phyloP scores from a whole-genome alignment of 441 rosid species.

The Pelargonium fulgidum region DNA sequence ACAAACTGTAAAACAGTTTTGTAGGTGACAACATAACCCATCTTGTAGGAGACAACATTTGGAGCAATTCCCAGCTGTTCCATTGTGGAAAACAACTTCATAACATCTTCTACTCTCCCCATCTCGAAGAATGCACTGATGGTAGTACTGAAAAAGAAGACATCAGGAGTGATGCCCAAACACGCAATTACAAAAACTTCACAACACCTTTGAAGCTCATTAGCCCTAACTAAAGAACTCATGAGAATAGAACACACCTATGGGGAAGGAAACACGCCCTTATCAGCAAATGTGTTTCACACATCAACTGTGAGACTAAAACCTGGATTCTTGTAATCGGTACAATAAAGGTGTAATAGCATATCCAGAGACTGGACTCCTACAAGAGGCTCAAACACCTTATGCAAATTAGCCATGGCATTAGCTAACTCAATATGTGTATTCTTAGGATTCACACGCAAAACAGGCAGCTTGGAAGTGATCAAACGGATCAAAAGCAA shows the following conservation, averaged over 20 bases:
- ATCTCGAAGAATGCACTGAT: slow-evolving; percentile 49
- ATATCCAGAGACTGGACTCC: slow-evolving; percentile 42
- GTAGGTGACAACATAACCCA: slow-evolving; percentile 47
- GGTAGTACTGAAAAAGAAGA: slow-evolving; percentile 45
- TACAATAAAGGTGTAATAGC: slow-evolving; percentile 50
- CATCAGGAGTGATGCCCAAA: slow-evolving; percentile 40
- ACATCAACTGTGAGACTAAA: slow-evolving; percentile 43
- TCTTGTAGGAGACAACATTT: slow-evolving; percentile 46
- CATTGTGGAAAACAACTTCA: slow-evolving; percentile 40
- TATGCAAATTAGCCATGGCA: slow-evolving; percentile 40
- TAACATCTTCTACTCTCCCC: slow-evolving; percentile 39
- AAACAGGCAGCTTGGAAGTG: slow-evolving; percentile 41
- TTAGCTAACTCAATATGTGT: slow-evolving; percentile 40
- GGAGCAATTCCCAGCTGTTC: slow-evolving; percentile 40
- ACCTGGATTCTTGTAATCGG: slow-evolving; percentile 51
- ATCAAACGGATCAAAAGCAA: slow-evolving; percentile 55
- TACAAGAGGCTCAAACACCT: slow-evolving; percentile 23
- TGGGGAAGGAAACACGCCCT: slow-evolving; percentile 53
- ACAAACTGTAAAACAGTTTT: slow-evolving; percentile 10
- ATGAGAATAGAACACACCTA: slow-evolving; percentile 58
- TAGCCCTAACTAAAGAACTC: slow-evolving; percentile 51
- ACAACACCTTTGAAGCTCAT: slow-evolving; percentile 43
- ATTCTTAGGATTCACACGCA: slow-evolving; percentile 16
- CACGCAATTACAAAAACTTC: slow-evolving; percentile 46
- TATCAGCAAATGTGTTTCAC: slow-evolving; percentile 35